Evolutionary conservation across 805 yeast genomes (phyloP).

Genomic region (Maudiozyma bulderi): DNA sequence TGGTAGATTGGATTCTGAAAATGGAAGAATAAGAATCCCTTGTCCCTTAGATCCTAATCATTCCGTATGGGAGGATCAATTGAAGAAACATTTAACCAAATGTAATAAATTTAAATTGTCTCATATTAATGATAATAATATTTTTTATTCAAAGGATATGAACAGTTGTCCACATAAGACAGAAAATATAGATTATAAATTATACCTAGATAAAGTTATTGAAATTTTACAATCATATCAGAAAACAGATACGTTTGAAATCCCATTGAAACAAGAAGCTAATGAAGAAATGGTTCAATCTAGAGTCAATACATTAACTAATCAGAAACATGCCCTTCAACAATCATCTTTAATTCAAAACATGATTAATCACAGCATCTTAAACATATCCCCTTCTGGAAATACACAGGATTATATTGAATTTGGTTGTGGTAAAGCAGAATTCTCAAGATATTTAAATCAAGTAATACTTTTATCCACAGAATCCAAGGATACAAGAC

Average conservation of each 20-base stretch:
- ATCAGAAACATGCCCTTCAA: constrained; percentile 70
- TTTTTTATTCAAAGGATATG: constrained; percentile 43
- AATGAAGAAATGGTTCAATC: constrained; percentile 5
- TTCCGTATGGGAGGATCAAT: constrained; percentile 51
- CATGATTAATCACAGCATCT: constrained; percentile 35
- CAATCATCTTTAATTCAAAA: constrained; percentile 75
- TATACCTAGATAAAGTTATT: neutral
- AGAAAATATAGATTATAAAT: neutral
- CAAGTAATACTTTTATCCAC: constrained; percentile 6
- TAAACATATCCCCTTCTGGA: constrained; percentile 16
- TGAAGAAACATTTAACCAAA: constrained; percentile 47
- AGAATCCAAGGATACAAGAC: neutral
- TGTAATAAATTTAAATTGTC: constrained; percentile 43
- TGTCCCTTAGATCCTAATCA: constrained; percentile 77
- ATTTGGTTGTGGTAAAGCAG: constrained; percentile 90
- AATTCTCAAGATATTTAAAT: constrained; percentile 56
- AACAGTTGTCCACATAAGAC: constrained; percentile 26
- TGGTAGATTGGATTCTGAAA: too few relatives aligned
- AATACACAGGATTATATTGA: constrained; percentile 42
- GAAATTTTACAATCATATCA: neutral
- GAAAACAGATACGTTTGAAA: neutral
- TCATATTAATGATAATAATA: constrained; percentile 26
- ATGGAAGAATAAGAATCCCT: constrained; percentile 31
- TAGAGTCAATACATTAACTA: constrained; percentile 39
- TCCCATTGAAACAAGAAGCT: neutral